Percentiles rank a stretch among this genome's conserved stretches.
These are phyloP conservation scores for Neospermospora avenae DNA, from an alignment of 2,329 filamentous ascomycete species.

Conservation along the genomic window DNA sequence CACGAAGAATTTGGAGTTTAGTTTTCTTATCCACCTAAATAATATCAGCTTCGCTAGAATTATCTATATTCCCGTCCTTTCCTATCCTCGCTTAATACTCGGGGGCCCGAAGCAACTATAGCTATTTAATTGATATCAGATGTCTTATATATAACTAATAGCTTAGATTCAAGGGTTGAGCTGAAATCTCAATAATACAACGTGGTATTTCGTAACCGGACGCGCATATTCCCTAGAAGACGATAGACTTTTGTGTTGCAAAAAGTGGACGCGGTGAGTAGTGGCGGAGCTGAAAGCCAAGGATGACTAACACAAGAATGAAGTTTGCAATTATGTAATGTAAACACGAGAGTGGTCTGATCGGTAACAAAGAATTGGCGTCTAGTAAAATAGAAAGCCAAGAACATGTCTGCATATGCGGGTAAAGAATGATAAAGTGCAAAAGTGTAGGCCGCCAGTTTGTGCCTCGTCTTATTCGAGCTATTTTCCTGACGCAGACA, in stretches of 20 bases:
- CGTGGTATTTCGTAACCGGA: neutral
- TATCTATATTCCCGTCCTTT: too few relatives aligned
- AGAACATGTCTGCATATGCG: neutral
- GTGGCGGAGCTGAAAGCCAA: neutral
- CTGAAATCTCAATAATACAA: neutral
- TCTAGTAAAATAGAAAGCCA: neutral
- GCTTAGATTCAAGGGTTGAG: neutral
- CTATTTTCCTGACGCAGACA: neutral
- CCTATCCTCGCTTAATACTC: neutral
- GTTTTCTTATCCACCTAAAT: too few relatives aligned
- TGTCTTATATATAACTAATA: neutral
- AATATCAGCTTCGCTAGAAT: too few relatives aligned
- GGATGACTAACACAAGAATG: neutral
- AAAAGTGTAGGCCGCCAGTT: neutral
- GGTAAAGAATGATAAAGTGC: neutral
- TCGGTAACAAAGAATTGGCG: neutral
- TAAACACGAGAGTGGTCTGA: constrained; percentile 2
- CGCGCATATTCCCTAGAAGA: too few relatives aligned
- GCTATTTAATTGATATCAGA: neutral
- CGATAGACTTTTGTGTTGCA: neutral
- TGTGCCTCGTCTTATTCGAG: neutral
- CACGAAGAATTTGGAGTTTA: too few relatives aligned
- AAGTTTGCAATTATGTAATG: constrained; percentile 4
- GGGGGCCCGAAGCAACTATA: neutral
- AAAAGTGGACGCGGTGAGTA: neutral